These are phyloP conservation scores for Hymenoscyphus linearis DNA, from an alignment of 2,329 filamentous ascomycete species.

Conservation along the genomic window DNA sequence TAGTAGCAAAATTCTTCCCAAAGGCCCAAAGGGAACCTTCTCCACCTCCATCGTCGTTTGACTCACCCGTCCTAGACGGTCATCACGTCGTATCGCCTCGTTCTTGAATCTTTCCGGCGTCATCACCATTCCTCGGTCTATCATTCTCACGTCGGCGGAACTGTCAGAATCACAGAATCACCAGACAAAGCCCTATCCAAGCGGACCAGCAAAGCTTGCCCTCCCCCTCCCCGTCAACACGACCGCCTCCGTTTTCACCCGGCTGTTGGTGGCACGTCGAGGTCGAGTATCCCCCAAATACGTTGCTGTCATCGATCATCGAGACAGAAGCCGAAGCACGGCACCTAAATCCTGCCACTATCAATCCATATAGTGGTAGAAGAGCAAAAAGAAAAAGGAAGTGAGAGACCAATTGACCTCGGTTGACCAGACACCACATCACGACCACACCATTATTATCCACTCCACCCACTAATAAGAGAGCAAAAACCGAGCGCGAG, in stretches of 20 bases:
- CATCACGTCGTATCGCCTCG: neutral
- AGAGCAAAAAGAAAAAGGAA: neutral
- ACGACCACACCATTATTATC: too few species aligned
- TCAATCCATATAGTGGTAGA: neutral
- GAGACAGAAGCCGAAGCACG: conserved; percentile 8
- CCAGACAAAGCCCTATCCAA: neutral
- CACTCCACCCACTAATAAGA: neutral
- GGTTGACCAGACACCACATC: neutral
- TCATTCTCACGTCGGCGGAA: neutral
- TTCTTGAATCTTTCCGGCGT: neutral
- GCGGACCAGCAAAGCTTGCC: neutral
- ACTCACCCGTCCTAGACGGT: neutral
- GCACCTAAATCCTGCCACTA: neutral
- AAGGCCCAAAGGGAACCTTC: neutral
- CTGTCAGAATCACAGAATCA: neutral
- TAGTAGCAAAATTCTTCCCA: neutral
- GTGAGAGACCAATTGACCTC: neutral
- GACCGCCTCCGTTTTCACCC: neutral
- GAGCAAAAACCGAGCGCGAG: neutral
- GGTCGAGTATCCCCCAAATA: conserved; percentile 2
- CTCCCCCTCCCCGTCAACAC: neutral
- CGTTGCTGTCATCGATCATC: conserved; percentile 10
- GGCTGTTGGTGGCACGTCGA: neutral
- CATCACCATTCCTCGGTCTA: neutral
- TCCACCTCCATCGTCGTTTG: neutral